Conservation (phyloP, 2,329 filamentous ascomycete genomes). For the Volutella citrinella region DNA sequence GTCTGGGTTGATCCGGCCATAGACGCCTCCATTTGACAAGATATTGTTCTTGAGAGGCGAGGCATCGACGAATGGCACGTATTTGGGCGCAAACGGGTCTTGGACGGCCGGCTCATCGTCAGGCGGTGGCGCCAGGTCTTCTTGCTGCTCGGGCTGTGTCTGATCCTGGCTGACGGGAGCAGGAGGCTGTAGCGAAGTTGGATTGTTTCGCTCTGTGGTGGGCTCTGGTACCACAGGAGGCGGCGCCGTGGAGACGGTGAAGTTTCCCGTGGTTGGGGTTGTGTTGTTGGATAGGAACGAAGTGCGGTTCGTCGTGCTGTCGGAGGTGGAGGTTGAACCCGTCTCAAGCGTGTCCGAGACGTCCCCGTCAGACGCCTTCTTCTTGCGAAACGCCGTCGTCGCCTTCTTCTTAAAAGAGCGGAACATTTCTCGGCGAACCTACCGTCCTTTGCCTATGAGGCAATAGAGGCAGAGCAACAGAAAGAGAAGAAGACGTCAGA, state of each 20-base stretch:
- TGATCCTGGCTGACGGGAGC: too few species aligned
- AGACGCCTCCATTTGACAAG: constrained; percentile 23
- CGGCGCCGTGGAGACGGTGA: too few species aligned
- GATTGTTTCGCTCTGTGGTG: too few species aligned
- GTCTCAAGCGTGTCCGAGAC: too few species aligned
- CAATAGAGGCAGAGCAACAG: too few species aligned
- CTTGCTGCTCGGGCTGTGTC: neutral
- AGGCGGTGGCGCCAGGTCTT: constrained; percentile 1
- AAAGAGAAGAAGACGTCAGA: too few species aligned
- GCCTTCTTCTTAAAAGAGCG: constrained; percentile 21
- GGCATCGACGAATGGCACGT: constrained; percentile 22
- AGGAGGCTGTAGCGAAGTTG: too few species aligned
- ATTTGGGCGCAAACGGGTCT: constrained; percentile 14
- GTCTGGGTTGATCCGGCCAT: constrained; percentile 28
- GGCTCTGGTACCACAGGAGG: too few species aligned
- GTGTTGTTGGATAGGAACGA: too few species aligned
- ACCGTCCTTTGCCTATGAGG: too few species aligned
- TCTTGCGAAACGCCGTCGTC: constrained; percentile 20
- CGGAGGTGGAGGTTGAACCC: constrained; percentile 1
- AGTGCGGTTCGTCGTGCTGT: neutral
- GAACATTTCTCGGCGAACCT: constrained; percentile 20
- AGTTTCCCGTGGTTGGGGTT: too few species aligned
- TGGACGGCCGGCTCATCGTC: constrained; percentile 2
- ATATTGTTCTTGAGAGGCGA: constrained; percentile 26
- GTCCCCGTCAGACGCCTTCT: constrained; percentile 12